A percentile compares a stretch with the other conserved stretches of the same genome.
phyloP scores from a whole-genome alignment of 352 stramenopile genomes.

The Thalassiosira mediterranea region DNA sequence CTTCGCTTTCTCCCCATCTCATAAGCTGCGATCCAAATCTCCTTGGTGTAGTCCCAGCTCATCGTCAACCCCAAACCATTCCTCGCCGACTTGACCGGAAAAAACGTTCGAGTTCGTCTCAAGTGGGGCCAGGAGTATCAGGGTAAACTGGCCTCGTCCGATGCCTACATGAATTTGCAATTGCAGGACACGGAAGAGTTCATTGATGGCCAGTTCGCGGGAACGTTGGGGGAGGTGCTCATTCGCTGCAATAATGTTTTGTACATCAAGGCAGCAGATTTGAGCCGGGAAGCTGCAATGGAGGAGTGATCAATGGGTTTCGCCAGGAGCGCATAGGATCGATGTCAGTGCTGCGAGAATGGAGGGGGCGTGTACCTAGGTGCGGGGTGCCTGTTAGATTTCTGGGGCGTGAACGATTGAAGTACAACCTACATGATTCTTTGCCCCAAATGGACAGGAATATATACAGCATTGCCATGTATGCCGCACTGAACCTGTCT shows the following conservation, averaged over 20 bases:
- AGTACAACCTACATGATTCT: too few relatives aligned
- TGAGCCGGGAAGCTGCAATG: constrained; percentile 26
- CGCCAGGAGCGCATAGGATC: too few relatives aligned
- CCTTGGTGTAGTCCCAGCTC: constrained; percentile 80
- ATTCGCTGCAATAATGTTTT: constrained; percentile 99
- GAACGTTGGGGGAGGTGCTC: constrained; percentile 96
- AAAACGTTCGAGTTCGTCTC: constrained; percentile 94
- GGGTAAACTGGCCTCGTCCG: constrained; percentile 90
- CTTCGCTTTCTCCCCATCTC: too few relatives aligned
- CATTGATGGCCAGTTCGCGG: constrained; percentile 95
- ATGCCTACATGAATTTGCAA: constrained; percentile 99
- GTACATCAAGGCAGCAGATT: constrained; percentile 87
- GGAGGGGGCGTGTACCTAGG: too few relatives aligned
- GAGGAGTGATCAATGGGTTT: constrained; percentile 15
- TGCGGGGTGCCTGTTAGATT: too few relatives aligned
- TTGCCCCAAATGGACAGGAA: too few relatives aligned
- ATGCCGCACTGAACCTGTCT: too few relatives aligned
- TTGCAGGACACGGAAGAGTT: constrained; percentile 96
- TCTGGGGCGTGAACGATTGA: too few relatives aligned
- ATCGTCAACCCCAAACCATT: constrained; percentile 86
- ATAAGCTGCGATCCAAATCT: too few relatives aligned
- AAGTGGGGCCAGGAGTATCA: constrained; percentile 99
- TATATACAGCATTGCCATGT: too few relatives aligned
- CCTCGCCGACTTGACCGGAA: constrained; percentile 86
- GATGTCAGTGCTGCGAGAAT: too few relatives aligned